Base-by-base conservation (phyloP, 208 protist genomes). In the Leishmania amazonensis region DNA sequence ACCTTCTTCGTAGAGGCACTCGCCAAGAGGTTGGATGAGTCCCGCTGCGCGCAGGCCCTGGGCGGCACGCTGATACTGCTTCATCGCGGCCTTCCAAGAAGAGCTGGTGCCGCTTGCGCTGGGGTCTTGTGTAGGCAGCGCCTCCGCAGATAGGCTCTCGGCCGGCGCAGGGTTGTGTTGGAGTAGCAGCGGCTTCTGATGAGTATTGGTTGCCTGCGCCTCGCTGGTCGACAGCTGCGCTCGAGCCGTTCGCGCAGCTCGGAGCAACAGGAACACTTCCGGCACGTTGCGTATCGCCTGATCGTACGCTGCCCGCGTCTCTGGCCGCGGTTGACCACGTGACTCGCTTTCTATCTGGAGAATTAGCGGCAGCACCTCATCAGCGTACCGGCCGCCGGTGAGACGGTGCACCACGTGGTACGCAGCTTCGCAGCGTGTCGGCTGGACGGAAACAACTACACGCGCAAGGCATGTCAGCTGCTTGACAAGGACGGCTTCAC, bases 1-100 rank as follows among this genome's bases (percentile, higher is more conserved):
- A 3, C 91, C 94, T 73, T 94, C 71, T 77, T 97, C 92, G 68
- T 86, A 85, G n/a, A 97, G 79, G 64, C 91, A 93, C 82, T 96
- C 91, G 6, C 90, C 89, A 47, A 95, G 90, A 17, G 82, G 83
- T 3, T 86, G 87, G 83, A 96, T 90, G 19, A 91, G 83, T 28
- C 91, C 85, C 11, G 87, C 84, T 42, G 89, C 58, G 57, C 91
- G 90, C 38, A 97, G 82, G 2, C 87, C 81, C 38, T 83, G 75
- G 40, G 83, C 88, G 31, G 90, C 84, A 24, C 53, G 73, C 62
- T 94, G 86, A 82, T 92, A 97, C 8, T 74, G 72, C 42, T 83
- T 67, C 45, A 91, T 67, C 28, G 91, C 91, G 2, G 47, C 60
- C 70, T 88, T 93, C 76, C 88, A 89, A 40, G 75, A 49, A 7